Base-by-base conservation (phyloP, 1,284 basidiomycete genomes). In the Ganoderma boninense region DNA sequence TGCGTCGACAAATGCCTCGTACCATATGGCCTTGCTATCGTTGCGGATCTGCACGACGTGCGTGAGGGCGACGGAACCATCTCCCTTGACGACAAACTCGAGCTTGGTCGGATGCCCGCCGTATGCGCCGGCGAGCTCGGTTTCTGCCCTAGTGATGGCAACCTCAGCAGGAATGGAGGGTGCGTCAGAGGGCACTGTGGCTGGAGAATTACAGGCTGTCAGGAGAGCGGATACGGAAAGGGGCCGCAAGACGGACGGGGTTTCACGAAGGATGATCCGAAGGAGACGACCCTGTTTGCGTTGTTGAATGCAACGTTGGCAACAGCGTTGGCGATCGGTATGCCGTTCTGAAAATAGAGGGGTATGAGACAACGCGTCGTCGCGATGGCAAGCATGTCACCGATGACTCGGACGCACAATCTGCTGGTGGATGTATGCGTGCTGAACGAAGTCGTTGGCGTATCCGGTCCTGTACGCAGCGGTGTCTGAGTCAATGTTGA, bases 1-100 rank as follows among this genome's bases (percentile, higher is more conserved):
- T 8, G 88, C 88, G 73, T 90, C 89, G 46, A 91, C 85, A 76
- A 88, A 90, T 2, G 89, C 90, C 79, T 92, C 89, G 76, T 87
- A 85, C 89, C 89, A 92, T 43, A 84, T 83, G 63, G 86, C 85
- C 46, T 82, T 80, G 73, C 80, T 80, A 23, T 85, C 84, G 70
- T 87, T 87, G 77, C 87, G 86, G 67, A 90, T 84, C 77, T 89
- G 87, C n/a, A 88, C 74, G 46, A 90, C 89, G 73, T 89, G 85
- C 0, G 85, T 84, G 64, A 88, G 84, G 49, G 85, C 84, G 63
- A 87, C 84, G 73, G 80, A 86, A 74, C 80, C 77, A 77, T 86
- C 63, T 38, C 56, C 43, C 66, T 80, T 80, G 26, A 80, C 83
- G 62, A 87, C 80, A 74, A 83, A 88, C 74, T 87, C 84, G 65